These are phyloP conservation scores for Cyberlindnera bimundalis DNA, from an alignment of 805 yeast species.

Conservation along the genomic window DNA sequence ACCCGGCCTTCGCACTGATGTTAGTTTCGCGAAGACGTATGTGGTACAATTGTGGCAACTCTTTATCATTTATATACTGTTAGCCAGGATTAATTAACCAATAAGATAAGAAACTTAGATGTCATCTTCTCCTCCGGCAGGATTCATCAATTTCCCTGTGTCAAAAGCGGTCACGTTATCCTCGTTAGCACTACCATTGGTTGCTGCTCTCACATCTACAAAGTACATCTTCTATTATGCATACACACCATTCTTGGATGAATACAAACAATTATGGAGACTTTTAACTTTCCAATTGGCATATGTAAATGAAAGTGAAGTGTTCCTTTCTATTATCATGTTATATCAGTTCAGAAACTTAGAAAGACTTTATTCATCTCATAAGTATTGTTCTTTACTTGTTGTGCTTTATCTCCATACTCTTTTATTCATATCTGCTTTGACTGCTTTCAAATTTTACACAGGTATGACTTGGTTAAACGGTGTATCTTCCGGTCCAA, in stretches of 20 bases:
- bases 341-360: slow-evolving; percentile 36
- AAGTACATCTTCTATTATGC: slow-evolving; percentile 34
- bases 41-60: no score
- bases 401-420: slow-evolving; percentile 18
- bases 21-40: no score
- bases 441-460: slow-evolving; percentile 21
- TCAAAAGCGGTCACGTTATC: slow-evolving; percentile 27
- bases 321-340: slow-evolving; percentile 32
- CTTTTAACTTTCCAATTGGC: slow-evolving; percentile 25
- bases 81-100: no score
- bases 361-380: slow-evolving; percentile 37
- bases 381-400: slow-evolving; percentile 30
- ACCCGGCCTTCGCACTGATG: no score
- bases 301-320: slow-evolving; percentile 32
- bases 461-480: slow-evolving; percentile 18
- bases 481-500: slow-evolving; percentile 30
- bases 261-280: slow-evolving; percentile 32
- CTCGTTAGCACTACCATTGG: slow-evolving; percentile 29
- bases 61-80: no score
- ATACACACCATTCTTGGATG: slow-evolving; percentile 33
- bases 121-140: slow-evolving; percentile 35
- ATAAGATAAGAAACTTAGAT: slow-evolving; percentile 10
- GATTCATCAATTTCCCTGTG: slow-evolving; percentile 35
- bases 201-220: slow-evolving; percentile 33
- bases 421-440: slow-evolving; percentile 8